Evolutionary conservation across 768 basidiomycete genomes (phyloP).

Genomic region (Inosperma sp.): DNA sequence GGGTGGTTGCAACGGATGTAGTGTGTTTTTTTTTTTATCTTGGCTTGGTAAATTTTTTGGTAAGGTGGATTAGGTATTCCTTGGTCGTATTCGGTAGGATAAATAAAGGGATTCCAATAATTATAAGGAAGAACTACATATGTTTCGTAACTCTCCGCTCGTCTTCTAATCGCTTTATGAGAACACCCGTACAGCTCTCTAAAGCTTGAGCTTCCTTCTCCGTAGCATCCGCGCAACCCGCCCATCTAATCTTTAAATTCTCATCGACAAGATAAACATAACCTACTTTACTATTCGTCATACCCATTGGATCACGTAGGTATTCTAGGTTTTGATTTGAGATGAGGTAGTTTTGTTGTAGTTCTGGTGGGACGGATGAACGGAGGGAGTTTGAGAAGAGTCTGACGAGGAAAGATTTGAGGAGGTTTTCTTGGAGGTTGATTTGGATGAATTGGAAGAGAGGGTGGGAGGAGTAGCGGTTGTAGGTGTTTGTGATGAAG

Average conservation of each 20-base stretch:
- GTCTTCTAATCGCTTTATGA: constrained; percentile 55
- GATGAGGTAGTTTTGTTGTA: constrained; percentile 72
- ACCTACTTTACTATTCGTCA: constrained; percentile 86
- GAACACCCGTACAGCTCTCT: constrained; percentile 62
- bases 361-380: constrained; percentile 52
- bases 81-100: background rate
- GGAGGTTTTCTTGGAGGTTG: constrained; percentile 90
- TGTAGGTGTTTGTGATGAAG: constrained; percentile 57
- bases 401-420: constrained; percentile 87
- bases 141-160: constrained; percentile 13
- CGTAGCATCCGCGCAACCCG: constrained; percentile 81
- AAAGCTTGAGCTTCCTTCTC: constrained; percentile 65
- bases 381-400: constrained; percentile 78
- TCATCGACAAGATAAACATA: constrained; percentile 90
- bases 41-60: background rate
- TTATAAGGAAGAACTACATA: background rate
- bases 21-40: too few species aligned
- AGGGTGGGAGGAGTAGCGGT: constrained; percentile 48
- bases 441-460: constrained; percentile 75
- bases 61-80: background rate
- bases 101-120: background rate
- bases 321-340: constrained; percentile 85
- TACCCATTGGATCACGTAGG: constrained; percentile 76
- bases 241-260: constrained; percentile 85
- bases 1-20: constrained; percentile 63